Evolutionary conservation across 2,329 filamentous ascomycete genomes (phyloP).

Genomic region (Sordariomycetes sp.): DNA sequence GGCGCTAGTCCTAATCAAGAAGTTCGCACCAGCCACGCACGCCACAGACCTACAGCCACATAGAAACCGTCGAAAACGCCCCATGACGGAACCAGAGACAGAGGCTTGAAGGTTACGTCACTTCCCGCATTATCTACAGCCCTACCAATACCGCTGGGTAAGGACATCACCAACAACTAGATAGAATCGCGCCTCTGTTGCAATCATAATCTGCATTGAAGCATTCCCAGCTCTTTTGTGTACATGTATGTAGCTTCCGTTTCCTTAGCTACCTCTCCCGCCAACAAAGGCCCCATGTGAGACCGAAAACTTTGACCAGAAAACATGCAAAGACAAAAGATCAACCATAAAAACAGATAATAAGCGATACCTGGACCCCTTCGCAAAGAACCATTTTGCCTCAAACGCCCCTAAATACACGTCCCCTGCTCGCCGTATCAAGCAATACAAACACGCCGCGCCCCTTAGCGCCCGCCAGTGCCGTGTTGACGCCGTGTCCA

Average conservation of each 20-base stretch:
- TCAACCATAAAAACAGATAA: not conserved
- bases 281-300: not conserved
- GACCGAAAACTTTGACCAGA: not conserved
- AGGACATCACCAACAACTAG: not conserved
- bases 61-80: not conserved
- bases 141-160: not conserved
- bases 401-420: not conserved
- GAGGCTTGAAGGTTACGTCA: not conserved
- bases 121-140: not conserved
- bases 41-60: not conserved
- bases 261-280: slow-evolving; percentile 6
- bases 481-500: slow-evolving; percentile 20
- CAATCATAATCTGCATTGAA: not conserved
- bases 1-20: not conserved
- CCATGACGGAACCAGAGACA: not conserved
- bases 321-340: not conserved
- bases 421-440: not conserved
- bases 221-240: not conserved
- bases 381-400: not conserved
- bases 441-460: not conserved
- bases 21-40: not conserved
- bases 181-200: not conserved
- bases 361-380: not conserved
- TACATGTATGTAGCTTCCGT: slow-evolving; percentile 7
- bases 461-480: not conserved